These are phyloP conservation scores for Tricholoma flavovirens DNA, from an alignment of 768 basidiomycete species.

Conservation along the genomic window DNA sequence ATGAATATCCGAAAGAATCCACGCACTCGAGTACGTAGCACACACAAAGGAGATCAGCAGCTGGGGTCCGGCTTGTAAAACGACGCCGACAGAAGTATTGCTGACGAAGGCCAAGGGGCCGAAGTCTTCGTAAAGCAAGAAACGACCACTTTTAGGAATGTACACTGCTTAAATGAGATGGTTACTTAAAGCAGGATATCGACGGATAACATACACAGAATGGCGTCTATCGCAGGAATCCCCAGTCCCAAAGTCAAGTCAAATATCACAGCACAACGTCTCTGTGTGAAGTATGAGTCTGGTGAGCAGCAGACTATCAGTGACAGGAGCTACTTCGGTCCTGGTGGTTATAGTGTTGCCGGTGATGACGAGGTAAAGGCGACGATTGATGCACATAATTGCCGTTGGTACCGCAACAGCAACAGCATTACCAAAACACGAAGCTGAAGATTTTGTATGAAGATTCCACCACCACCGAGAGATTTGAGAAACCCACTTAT, in stretches of 20 bases:
- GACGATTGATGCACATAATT: background rate
- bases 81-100: background rate
- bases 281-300: background rate
- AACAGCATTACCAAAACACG: background rate
- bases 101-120: background rate
- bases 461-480: background rate
- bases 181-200: background rate
- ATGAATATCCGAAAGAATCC: background rate
- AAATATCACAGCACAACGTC: background rate
- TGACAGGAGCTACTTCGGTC: background rate
- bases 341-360: background rate
- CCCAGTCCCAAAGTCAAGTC: constrained; percentile 1
- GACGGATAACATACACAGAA: background rate
- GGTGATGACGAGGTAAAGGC: background rate
- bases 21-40: constrained; percentile 6
- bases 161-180: background rate
- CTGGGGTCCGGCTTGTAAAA: background rate
- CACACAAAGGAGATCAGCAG: background rate
- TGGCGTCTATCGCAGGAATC: background rate
- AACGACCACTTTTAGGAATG: background rate
- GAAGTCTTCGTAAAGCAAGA: background rate
- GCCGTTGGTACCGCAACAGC: background rate
- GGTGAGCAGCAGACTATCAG: background rate
- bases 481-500: constrained; percentile 34
- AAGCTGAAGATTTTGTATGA: background rate